Evolutionary conservation across 176 grass and related monocot genomes (phyloP), one percentile per base, ranked within the genome.

Genomic region (Tillandsia fasciculata): DNA sequence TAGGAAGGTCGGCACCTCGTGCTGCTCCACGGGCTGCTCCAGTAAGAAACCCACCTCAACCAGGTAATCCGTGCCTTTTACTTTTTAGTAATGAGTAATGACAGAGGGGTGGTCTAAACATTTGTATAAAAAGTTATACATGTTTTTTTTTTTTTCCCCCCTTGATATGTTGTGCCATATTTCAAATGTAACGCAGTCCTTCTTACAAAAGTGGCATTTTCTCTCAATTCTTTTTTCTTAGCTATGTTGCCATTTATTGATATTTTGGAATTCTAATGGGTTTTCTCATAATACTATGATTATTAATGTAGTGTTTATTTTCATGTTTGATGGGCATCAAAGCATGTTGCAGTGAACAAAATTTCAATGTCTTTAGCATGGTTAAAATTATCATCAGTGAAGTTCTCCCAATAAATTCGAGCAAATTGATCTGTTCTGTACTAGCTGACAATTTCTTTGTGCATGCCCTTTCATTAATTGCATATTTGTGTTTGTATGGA

Each of bases 1-100:
- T 77, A 99, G 89, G 77, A 86, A 84, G 89, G 52, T 82, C 93
- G 2, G 81, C 92, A 20, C 66, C 86, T 0, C 89, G 87, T 47
- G 69, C 89, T 75, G 84, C 86, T 66, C 80, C 94, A 13, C 94
- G 94, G 12, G 70, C 75, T 33, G 86, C 94, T 59, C 77, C 89
- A 0, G 58, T 89, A 63, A 87, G 86, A 49, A 88, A 91, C 68
- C 78, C 88, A 53, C 94, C 89, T 0, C 86, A 87, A 72, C 83
- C 81, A 82, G 93, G 93, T 96, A 85, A 9, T 69, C 22, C 13
- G 33, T 68, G 49, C 9, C 6, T 57, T 53, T 49, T 23, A 11
- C 2, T 13, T 11, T 26, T 9, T n/a, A 24, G 24, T 24, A 24
- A 24, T 24, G 24, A 24, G 24, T 24, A 51, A 53, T 53, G 9